Percentiles rank a stretch among this genome's conserved stretches.
These are phyloP conservation scores for Dryas alaskensis DNA, from an alignment of 306 rosid species.

Conservation along the genomic window DNA sequence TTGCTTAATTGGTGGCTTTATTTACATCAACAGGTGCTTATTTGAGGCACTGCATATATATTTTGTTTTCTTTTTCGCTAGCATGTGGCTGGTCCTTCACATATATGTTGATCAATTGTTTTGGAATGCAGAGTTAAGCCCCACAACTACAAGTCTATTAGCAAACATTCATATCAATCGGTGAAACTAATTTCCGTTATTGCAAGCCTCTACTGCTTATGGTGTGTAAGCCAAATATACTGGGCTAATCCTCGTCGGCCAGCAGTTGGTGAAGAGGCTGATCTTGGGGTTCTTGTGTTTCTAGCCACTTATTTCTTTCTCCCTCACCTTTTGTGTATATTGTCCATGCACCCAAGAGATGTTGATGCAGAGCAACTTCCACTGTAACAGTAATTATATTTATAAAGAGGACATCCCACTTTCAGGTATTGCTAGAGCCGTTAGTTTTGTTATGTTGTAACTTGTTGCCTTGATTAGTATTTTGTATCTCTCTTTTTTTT, in stretches of 20 bases:
- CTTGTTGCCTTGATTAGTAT: slow-evolving; percentile 5
- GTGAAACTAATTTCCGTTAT: slow-evolving; percentile 44
- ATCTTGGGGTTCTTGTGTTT: slow-evolving; percentile 79
- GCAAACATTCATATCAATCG: slow-evolving; percentile 52
- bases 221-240: slow-evolving; percentile 78
- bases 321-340: slow-evolving; percentile 64
- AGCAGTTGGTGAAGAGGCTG: slow-evolving; percentile 93
- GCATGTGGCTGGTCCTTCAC: slow-evolving; percentile 16
- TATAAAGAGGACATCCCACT: neutral
- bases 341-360: slow-evolving; percentile 56
- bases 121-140: slow-evolving; percentile 54
- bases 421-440: neutral
- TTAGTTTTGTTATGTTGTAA: slow-evolving; percentile 9
- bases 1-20: slow-evolving; percentile 62
- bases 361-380: slow-evolving; percentile 53
- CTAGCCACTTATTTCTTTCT: slow-evolving; percentile 57
- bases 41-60: neutral
- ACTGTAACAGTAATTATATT: slow-evolving; percentile 24
- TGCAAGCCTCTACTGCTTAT: slow-evolving; percentile 64
- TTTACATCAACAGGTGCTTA: slow-evolving; percentile 69
- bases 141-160: slow-evolving; percentile 37
- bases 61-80: slow-evolving; percentile 10
- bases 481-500: neutral
- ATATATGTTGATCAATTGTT: slow-evolving; percentile 13
- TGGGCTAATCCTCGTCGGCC: slow-evolving; percentile 64